A percentile compares a stretch with the other conserved stretches of the same genome.
These are phyloP conservation scores for Hymenoscyphus albidus DNA, from an alignment of 2,329 filamentous ascomycete genomes.

Conservation along the genomic window DNA sequence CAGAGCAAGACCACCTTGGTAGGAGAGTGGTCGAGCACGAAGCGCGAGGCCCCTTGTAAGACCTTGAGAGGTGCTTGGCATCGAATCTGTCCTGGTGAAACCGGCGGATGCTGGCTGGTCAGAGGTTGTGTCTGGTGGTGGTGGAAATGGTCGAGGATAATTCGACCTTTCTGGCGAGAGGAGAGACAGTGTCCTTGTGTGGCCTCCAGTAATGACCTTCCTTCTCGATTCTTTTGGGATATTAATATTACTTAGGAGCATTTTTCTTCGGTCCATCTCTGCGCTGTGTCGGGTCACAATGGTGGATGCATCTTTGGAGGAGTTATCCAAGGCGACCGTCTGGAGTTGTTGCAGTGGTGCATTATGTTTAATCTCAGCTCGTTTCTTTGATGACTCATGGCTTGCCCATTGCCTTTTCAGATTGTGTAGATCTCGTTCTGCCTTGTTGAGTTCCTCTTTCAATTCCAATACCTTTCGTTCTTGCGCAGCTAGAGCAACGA, in stretches of 20 bases:
- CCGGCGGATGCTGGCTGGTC: constrained; percentile 18
- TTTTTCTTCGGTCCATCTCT: constrained; percentile 72
- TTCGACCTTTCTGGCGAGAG: constrained; percentile 56
- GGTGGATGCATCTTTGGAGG: constrained; percentile 22
- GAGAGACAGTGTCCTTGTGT: constrained; percentile 68
- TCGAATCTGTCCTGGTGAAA: constrained; percentile 27
- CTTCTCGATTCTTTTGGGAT: constrained; percentile 46
- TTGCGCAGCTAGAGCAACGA: constrained; percentile 87
- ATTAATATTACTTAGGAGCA: constrained; percentile 52
- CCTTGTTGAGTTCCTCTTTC: constrained; percentile 79
- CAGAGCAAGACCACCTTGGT: constrained; percentile 33
- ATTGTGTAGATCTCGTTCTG: constrained; percentile 69
- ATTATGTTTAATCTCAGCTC: constrained; percentile 57
- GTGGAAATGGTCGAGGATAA: constrained; percentile 24
- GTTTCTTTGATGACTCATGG: constrained; percentile 74
- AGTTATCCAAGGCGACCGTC: constrained; percentile 19
- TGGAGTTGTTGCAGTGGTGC: constrained; percentile 57
- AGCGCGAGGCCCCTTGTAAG: constrained; percentile 27
- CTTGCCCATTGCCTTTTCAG: constrained; percentile 82
- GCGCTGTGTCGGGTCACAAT: constrained; percentile 35
- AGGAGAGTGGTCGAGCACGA: constrained; percentile 31
- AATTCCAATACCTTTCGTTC: constrained; percentile 88
- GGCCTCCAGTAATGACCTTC: constrained; percentile 65
- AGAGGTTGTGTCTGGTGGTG: constrained; percentile 37
- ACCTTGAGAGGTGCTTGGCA: constrained; percentile 32